Percentiles rank a stretch among this genome's conserved stretches.
These are phyloP conservation scores for Stipa capillata DNA, from an alignment of 176 grass and related monocot genomes.

Conservation along the genomic window DNA sequence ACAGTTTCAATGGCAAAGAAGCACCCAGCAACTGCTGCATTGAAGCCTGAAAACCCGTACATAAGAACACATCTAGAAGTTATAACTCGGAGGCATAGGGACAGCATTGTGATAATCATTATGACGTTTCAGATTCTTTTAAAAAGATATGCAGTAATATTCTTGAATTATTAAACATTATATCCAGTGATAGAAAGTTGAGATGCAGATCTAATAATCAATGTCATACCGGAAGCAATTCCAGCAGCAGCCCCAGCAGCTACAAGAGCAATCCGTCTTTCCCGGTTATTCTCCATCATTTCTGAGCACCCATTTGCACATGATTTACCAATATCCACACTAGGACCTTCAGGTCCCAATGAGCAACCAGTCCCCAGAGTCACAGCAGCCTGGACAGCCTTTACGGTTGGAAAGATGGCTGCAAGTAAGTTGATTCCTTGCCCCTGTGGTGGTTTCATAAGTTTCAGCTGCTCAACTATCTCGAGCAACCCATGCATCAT, in stretches of 20 bases:
- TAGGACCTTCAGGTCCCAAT: constrained; percentile 85
- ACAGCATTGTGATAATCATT: background rate
- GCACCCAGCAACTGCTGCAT: constrained; percentile 93
- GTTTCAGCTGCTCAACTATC: constrained; percentile 80
- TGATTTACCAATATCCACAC: constrained; percentile 95
- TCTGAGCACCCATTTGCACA: constrained; percentile 93
- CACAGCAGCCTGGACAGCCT: constrained; percentile 83
- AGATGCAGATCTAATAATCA: too few relatives aligned
- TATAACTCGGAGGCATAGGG: background rate
- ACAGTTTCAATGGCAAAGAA: constrained; percentile 99
- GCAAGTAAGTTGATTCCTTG: constrained; percentile 67
- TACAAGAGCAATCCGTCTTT: constrained; percentile 87
- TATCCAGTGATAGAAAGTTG: background rate
- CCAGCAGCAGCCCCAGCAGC: constrained; percentile 96
- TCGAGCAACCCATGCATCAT: constrained; percentile 97
- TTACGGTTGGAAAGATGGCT: constrained; percentile 69
- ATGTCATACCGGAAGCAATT: constrained; percentile 87
- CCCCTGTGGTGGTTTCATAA: constrained; percentile 33
- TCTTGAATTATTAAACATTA: background rate
- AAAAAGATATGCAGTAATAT: background rate
- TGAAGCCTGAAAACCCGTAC: constrained; percentile 64
- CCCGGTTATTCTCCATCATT: constrained; percentile 95
- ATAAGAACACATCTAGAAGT: background rate
- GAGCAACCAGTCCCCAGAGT: constrained; percentile 91
- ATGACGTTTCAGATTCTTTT: background rate